Evolutionary conservation across 225 moss, liverwort and hornwort genomes (phyloP).

Genomic region (Pseudisothecium myosuroides): DNA sequence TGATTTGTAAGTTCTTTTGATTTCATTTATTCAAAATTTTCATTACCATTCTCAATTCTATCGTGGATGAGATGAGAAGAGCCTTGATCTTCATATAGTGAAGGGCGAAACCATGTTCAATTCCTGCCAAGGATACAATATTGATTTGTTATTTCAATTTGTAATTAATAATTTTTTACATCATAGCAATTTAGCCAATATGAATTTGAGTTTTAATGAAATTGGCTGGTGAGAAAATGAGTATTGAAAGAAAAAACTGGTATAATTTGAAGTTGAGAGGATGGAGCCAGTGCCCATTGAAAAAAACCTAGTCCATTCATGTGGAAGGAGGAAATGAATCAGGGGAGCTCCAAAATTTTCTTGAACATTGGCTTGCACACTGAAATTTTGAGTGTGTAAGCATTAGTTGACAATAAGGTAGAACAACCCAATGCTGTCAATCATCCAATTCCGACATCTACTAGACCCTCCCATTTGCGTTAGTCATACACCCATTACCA

Average conservation of each 20-base stretch:
- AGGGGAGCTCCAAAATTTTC: rapidly evolving
- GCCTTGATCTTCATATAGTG: background rate
- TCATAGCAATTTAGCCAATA: too few species aligned
- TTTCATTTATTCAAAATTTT: background rate
- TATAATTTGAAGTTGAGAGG: background rate
- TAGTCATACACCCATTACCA: too few species aligned
- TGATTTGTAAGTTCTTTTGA: background rate
- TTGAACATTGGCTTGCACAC: rapidly evolving
- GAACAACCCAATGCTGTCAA: rapidly evolving
- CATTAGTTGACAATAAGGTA: background rate
- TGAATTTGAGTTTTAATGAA: background rate
- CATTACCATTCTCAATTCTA: background rate
- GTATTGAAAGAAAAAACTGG: background rate
- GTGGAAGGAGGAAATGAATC: background rate
- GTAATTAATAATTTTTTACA: background rate
- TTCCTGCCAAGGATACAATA: background rate
- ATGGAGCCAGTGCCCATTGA: rapidly evolving
- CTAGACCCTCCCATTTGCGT: background rate
- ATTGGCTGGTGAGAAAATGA: rapidly evolving
- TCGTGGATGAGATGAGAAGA: background rate
- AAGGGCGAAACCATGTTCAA: background rate
- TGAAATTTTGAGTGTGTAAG: background rate
- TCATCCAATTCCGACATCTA: background rate
- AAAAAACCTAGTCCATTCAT: rapidly evolving
- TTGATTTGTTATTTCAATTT: background rate